phyloP scores from a whole-genome alignment of 352 stramenopile species.

The Pythium pyrilobum region DNA sequence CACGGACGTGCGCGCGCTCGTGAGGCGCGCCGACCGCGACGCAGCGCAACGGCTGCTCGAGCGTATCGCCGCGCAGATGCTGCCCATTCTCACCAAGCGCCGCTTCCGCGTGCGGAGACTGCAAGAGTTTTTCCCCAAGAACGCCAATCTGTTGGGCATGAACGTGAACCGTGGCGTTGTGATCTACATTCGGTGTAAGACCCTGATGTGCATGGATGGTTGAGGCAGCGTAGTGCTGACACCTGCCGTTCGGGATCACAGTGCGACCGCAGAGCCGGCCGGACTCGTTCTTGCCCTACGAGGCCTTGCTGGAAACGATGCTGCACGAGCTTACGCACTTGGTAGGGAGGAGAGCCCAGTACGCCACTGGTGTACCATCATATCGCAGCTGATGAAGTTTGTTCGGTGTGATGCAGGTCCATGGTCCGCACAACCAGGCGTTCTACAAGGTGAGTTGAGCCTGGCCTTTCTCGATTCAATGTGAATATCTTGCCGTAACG shows the following conservation, averaged over 20 bases:
- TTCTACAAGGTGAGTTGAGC: slow-evolving; percentile 54
- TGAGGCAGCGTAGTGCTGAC: neutral
- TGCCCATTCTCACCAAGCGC: slow-evolving; percentile 50
- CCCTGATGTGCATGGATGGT: neutral
- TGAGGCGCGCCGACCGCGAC: slow-evolving; percentile 28
- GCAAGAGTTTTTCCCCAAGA: slow-evolving; percentile 67
- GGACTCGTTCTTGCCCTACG: slow-evolving; percentile 36
- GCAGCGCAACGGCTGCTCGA: slow-evolving; percentile 25
- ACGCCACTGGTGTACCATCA: slow-evolving; percentile 6
- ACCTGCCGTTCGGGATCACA: neutral
- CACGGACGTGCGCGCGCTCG: slow-evolving; percentile 30
- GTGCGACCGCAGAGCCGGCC: slow-evolving; percentile 31
- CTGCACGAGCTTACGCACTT: slow-evolving; percentile 74
- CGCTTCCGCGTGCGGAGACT: slow-evolving; percentile 48
- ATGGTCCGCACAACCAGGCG: slow-evolving; percentile 56
- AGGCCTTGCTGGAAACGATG: slow-evolving; percentile 63
- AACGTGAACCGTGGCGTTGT: slow-evolving; percentile 70
- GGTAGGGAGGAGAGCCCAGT: no score
- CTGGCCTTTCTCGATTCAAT: no score
- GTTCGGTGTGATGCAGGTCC: slow-evolving; percentile 15
- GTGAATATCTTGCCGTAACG: neutral
- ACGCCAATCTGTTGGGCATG: slow-evolving; percentile 59
- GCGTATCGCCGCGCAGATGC: slow-evolving; percentile 38
- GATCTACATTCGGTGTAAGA: slow-evolving; percentile 64
- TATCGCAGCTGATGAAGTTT: no score